phyloP scores from a whole-genome alignment of 495 filamentous ascomycete species.

The Aspergillus heteromorphus region DNA sequence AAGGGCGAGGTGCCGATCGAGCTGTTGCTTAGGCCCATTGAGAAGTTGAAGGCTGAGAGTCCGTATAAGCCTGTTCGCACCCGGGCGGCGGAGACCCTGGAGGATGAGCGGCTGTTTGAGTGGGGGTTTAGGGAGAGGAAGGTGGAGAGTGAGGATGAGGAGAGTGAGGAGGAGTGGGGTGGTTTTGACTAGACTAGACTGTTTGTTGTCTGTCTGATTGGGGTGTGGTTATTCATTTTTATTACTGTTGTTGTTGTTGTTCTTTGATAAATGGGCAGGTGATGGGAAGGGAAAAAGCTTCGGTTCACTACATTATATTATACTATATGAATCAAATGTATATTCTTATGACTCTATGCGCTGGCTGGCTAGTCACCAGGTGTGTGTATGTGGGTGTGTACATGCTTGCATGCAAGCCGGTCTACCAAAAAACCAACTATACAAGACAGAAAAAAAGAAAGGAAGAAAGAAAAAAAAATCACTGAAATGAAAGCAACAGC shows the following conservation, averaged over 20 bases:
- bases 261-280: no score
- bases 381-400: not conserved
- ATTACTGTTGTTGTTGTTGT: not conserved
- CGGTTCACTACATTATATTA: not conserved
- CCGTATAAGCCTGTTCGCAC: conserved; percentile 66
- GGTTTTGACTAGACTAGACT: conserved; percentile 68
- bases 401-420: no score
- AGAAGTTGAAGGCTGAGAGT: conserved; percentile 49
- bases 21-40: conserved; percentile 54
- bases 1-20: conserved; percentile 43
- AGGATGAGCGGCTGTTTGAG: conserved; percentile 65
- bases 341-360: not conserved
- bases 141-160: conserved; percentile 32
- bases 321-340: not conserved
- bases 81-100: conserved; percentile 65
- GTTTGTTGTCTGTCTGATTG: no score
- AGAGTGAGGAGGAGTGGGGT: conserved; percentile 59
- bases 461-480: no score
- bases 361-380: not conserved
- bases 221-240: conserved; percentile 19
- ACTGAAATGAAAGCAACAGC: no score
- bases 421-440: not conserved
- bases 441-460: not conserved
- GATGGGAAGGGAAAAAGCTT: no score
- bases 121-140: conserved; percentile 46